A percentile compares a stretch with the other conserved stretches of the same genome.
These are phyloP conservation scores for Dissoconium aciculare DNA, from an alignment of 2,329 filamentous ascomycete genomes.

Conservation along the genomic window DNA sequence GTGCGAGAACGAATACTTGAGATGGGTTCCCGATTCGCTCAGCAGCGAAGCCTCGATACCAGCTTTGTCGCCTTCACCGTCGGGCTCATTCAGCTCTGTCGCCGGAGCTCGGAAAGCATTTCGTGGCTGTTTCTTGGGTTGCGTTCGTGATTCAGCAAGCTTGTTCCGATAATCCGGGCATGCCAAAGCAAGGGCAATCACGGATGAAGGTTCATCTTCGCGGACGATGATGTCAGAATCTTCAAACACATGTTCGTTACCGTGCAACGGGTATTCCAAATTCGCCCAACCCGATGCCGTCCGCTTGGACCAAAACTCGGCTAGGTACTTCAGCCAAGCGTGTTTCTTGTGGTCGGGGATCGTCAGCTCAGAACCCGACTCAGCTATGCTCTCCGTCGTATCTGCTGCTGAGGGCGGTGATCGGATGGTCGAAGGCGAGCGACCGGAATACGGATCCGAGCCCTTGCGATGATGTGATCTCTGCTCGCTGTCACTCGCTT, in stretches of 20 bases:
- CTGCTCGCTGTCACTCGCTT: constrained; percentile 55
- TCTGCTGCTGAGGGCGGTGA: constrained; percentile 37
- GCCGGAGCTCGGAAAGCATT: constrained; percentile 17
- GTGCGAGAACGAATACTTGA: constrained; percentile 91
- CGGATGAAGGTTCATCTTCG: constrained; percentile 90
- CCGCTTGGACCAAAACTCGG: constrained; percentile 95
- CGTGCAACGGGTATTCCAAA: constrained; percentile 71
- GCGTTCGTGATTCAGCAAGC: constrained; percentile 47
- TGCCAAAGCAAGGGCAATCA: constrained; percentile 83
- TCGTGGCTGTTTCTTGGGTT: constrained; percentile 12
- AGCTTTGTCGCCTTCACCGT: constrained; percentile 46
- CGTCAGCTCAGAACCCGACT: constrained; percentile 50
- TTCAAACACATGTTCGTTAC: constrained; percentile 87
- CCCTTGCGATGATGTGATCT: constrained; percentile 47
- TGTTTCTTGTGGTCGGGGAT: constrained; percentile 86
- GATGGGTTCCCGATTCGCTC: constrained; percentile 73
- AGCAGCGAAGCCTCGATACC: constrained; percentile 68
- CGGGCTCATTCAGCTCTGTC: constrained; percentile 25
- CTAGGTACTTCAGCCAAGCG: constrained; percentile 86
- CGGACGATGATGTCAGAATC: constrained; percentile 95
- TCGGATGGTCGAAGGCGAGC: constrained; percentile 41
- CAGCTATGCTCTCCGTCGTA: constrained; percentile 22
- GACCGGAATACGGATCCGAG: constrained; percentile 18
- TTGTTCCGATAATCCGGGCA: constrained; percentile 78
- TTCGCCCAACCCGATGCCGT: constrained; percentile 89